These are phyloP conservation scores for Amylostereum areolatum DNA, from an alignment of 1,284 basidiomycete species.

Conservation along the genomic window DNA sequence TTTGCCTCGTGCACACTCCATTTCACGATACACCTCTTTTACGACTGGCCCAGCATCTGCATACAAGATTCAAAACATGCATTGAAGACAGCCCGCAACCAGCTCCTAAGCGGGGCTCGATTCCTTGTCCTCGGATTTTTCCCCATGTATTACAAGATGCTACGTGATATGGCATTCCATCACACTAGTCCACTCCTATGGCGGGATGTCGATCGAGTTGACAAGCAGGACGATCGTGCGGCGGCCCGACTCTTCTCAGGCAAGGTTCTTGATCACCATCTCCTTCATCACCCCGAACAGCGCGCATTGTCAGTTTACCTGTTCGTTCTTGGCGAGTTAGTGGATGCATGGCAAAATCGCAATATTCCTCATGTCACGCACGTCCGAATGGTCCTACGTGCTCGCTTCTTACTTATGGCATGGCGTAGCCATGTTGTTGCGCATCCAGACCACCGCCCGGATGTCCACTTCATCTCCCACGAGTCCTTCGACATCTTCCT, in stretches of 20 bases:
- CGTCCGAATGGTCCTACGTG: constrained; percentile 24
- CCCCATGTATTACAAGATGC: constrained; percentile 8
- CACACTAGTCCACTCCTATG: constrained; percentile 16
- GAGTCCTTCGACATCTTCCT: constrained; percentile 25
- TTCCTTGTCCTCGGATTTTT: constrained; percentile 18
- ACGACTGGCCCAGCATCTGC: not conserved
- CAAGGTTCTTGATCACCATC: constrained; percentile 16
- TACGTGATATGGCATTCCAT: constrained; percentile 15
- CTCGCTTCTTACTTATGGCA: constrained; percentile 22
- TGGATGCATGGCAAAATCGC: constrained; percentile 32
- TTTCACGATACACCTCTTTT: not conserved
- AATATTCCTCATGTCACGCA: constrained; percentile 22
- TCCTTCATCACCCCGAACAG: constrained; percentile 15
- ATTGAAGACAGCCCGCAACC: constrained; percentile 25
- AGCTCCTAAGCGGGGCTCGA: constrained; percentile 18
- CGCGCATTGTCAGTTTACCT: constrained; percentile 24
- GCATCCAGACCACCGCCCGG: constrained; percentile 13
- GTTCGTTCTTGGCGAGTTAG: constrained; percentile 29
- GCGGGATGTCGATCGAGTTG: constrained; percentile 24
- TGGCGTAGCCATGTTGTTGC: constrained; percentile 20
- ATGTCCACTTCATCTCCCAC: constrained; percentile 26
- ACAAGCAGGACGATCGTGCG: constrained; percentile 32
- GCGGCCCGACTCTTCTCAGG: constrained; percentile 28
- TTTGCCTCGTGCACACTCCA: not conserved
- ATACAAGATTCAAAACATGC: constrained; percentile 28